Base-by-base conservation (phyloP, 345 rosid species). In the Acer saccharum region DNA sequence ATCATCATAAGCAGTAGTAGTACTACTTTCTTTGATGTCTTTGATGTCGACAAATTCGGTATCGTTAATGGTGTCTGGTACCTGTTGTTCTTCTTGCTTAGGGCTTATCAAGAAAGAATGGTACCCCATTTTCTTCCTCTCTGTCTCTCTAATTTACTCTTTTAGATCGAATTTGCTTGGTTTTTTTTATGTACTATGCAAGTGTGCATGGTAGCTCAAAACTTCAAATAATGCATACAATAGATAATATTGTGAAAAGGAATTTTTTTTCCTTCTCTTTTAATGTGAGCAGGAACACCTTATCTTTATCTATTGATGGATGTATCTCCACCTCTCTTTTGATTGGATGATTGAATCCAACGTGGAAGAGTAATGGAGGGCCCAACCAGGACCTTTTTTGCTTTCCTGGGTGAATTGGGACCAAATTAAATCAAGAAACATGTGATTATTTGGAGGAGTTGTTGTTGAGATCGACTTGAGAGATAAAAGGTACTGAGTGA, bases 51-150 rank as follows among this genome's bases (percentile, higher is more conserved):
- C 50, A n/a, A 79, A 66, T 70, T 61, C 76, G 32, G 39, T 10
- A 43, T 54, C 39, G n/a, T n/a, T 60, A 23, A 23, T 13, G 66
- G n/a, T 10, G 50, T 79, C 81, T 2, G 87, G 85, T 9, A 84
- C 83, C 12, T 82, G 68, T 29, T 78, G 75, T 44, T 85, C 89
- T 81, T 88, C 89, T 74, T 75, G 76, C 76, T 84, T 84, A 2
- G 91, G 89, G 84, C 71, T 82, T 79, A 55, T 84, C 64, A 88
- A 73, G 60, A 77, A 69, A 7, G 87, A 83, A 55, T 48, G 9
- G 71, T 69, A 81, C 75, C 79, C 73, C 91, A 86, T 86, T 23
- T 55, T 78, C 3, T 48, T 12, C 27, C 20, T 16, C 18, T 64
- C 41, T 35, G 20, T 32, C 16, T 17, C 43, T 32, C 62, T 62